Conservation (phyloP, 2,329 filamentous ascomycete species). For the Monilinia laxa region DNA sequence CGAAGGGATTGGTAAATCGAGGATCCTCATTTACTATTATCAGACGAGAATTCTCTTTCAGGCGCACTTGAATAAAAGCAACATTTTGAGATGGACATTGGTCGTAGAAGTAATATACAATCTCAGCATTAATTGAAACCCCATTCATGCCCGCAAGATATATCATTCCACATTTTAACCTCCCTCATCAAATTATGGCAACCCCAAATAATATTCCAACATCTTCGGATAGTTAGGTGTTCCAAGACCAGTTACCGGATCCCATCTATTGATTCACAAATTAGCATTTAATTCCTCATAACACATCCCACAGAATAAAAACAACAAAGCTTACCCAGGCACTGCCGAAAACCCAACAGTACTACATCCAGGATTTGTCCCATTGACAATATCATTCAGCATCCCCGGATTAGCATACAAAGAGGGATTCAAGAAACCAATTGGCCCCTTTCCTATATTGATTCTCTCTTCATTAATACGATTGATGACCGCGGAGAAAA, state of each 20-base stretch:
- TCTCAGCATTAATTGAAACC: no score
- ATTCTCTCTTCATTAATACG: constrained; percentile 52
- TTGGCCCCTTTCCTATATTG: constrained; percentile 46
- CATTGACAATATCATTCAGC: constrained; percentile 40
- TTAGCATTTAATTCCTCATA: constrained; percentile 13
- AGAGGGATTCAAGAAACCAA: constrained; percentile 54
- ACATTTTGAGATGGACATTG: no score
- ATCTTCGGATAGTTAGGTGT: constrained; percentile 38
- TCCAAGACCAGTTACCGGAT: constrained; percentile 36
- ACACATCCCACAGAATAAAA: not conserved
- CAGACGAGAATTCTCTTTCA: no score
- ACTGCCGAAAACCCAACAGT: constrained; percentile 39
- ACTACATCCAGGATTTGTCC: constrained; percentile 37
- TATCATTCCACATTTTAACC: no score
- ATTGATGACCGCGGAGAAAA: constrained; percentile 50
- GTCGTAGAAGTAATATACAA: no score
- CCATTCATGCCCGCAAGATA: no score
- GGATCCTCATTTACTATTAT: no score
- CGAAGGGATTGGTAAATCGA: no score
- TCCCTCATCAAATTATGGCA: constrained; percentile 24
- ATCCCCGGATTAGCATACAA: constrained; percentile 47
- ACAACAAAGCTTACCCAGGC: constrained; percentile 26
- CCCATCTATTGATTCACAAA: constrained; percentile 34
- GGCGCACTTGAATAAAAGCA: no score
- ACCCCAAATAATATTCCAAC: constrained; percentile 31